phyloP scores from a whole-genome alignment of 768 basidiomycete genomes.

The Exsudoporus frostii region DNA sequence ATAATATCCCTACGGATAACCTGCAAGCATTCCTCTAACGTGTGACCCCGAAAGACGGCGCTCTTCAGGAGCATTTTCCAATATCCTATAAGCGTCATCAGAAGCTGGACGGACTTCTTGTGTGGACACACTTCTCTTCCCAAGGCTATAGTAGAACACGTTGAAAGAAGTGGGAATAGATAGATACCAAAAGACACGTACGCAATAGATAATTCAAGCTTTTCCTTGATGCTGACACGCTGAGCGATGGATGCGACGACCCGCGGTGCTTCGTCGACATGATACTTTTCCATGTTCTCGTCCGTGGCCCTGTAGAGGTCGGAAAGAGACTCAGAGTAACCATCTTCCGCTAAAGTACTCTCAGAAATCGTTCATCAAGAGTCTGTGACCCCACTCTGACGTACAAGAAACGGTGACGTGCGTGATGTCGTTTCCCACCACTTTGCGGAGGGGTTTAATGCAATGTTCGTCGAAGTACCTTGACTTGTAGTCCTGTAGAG shows the following conservation, averaged over 20 bases:
- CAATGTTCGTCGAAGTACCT: not conserved
- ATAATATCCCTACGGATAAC: constrained; percentile 11
- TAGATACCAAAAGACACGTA: not conserved
- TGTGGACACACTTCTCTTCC: constrained; percentile 11
- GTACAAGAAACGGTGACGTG: constrained; percentile 9
- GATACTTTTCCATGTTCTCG: constrained; percentile 2
- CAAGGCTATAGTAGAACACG: not conserved
- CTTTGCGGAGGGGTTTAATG: not conserved
- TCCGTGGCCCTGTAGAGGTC: not conserved
- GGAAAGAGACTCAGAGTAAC: constrained; percentile 3
- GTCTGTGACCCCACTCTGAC: not conserved
- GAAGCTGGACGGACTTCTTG: not conserved
- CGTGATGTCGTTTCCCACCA: not conserved
- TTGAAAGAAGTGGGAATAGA: not conserved
- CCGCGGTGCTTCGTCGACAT: constrained; percentile 9
- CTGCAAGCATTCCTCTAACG: constrained; percentile 9
- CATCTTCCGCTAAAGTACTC: not conserved
- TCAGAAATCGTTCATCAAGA: not conserved
- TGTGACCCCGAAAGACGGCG: constrained; percentile 2
- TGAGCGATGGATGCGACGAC: constrained; percentile 13
- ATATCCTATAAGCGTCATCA: constrained; percentile 2
- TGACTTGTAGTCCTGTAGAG: not conserved
- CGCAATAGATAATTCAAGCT: constrained; percentile 13
- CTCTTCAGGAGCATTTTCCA: constrained; percentile 10
- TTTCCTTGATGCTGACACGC: constrained; percentile 14